Evolutionary conservation across 768 basidiomycete genomes (phyloP), one percentile per base, ranked within the genome.

Genomic region (Termitomyces eurrhizus): DNA sequence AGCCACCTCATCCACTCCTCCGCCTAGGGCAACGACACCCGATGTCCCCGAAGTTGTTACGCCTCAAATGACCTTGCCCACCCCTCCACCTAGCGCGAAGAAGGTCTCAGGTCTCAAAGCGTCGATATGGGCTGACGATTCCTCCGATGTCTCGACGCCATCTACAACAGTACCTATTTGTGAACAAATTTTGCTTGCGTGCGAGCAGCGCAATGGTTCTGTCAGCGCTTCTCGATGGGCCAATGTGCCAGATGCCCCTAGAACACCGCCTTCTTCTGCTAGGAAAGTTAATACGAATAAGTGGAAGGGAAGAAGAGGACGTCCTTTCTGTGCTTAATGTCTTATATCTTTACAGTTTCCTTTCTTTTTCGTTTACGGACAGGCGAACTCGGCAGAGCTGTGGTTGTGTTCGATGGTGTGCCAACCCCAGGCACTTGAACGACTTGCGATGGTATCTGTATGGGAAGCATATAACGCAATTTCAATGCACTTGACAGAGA

Each of bases 401-500:
- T 75, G 14, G 62, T 65, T 1, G 67, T 62, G 29, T 37, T 64
- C 21, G 52, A 63, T 13, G 67, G 62, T 50, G 66, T 58, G 48
- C 62, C 63, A 45, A 49, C 53, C 64, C 63, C 53, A 41, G 67
- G 53, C 29, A 57, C 54, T 39, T 62, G 58, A 32, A 70, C 68
- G n/a, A 68, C 63, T 1, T 77, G 72, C 4, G 78, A 74, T 3
- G 86, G 86, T 4, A 81, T 73, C 48, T 83, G 76, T 37, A 95
- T 80, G 5, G 89, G 87, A 18, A 95, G 77, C 60, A 86, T 77
- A 66, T 95, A 95, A 21, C 93, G 87, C 32, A 95, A 75, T 67
- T 91, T 93, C 62, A 95, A 75, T 0, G 93, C 93, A 1, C 92
- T 89, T 61, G 36, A 59, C 24, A 48, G 41, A 57, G 21, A 18